These are phyloP conservation scores for Colletotrichum agaves DNA, from an alignment of 2,329 filamentous ascomycete species.

Conservation along the genomic window DNA sequence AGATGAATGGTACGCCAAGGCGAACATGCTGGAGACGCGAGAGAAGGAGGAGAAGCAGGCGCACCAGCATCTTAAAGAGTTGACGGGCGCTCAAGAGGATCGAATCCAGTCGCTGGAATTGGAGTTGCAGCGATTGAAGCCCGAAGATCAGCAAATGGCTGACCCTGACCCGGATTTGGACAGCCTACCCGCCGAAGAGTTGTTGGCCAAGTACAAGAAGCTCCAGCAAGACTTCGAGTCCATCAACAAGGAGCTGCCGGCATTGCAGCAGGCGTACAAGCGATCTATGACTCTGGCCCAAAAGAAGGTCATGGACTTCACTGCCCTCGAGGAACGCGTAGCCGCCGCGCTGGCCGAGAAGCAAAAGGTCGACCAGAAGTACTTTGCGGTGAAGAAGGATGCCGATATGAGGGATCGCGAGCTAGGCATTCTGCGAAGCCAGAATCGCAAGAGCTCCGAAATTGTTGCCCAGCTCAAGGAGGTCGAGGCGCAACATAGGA, in stretches of 20 bases:
- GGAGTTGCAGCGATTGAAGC: constrained; percentile 78
- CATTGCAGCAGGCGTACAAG: constrained; percentile 91
- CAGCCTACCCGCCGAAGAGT: constrained; percentile 73
- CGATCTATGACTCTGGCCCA: constrained; percentile 86
- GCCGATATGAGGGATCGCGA: constrained; percentile 88
- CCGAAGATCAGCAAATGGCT: constrained; percentile 59
- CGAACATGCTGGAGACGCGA: constrained; percentile 79
- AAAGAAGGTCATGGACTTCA: constrained; percentile 85
- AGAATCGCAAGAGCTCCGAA: constrained; percentile 91
- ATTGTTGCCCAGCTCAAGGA: constrained; percentile 96
- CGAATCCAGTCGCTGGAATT: constrained; percentile 85
- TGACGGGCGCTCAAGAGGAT: constrained; percentile 81
- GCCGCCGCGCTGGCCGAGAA: constrained; percentile 84
- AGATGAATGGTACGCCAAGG: constrained; percentile 87
- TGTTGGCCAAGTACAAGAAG: constrained; percentile 78
- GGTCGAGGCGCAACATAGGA: constrained; percentile 80
- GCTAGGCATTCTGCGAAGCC: constrained; percentile 79
- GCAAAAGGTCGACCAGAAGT: constrained; percentile 96
- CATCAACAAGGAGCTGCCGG: constrained; percentile 87
- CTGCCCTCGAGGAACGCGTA: constrained; percentile 80
- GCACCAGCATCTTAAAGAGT: constrained; percentile 79
- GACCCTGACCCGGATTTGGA: constrained; percentile 62
- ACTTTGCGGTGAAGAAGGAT: constrained; percentile 94
- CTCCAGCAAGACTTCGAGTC: constrained; percentile 84
- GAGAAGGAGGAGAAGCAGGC: constrained; percentile 81